Percentiles rank a stretch among this genome's conserved stretches.
These are phyloP conservation scores for Fusarium verticillioides DNA, from an alignment of 2,329 filamentous ascomycete genomes.

Conservation along the genomic window DNA sequence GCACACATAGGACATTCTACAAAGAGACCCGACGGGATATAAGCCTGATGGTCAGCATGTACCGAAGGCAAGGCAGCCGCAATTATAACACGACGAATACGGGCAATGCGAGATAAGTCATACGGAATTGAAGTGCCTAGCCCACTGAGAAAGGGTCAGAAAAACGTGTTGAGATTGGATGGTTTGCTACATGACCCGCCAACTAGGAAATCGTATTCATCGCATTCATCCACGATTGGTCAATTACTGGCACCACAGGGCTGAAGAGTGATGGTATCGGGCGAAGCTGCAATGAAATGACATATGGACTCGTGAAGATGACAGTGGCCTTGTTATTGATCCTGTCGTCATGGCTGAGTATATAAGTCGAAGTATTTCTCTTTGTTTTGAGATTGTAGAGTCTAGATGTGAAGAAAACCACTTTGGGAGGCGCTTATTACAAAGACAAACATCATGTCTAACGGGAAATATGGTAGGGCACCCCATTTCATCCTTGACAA, in stretches of 20 bases:
- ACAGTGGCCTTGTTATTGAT: background rate
- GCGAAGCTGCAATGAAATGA: conserved; percentile 5
- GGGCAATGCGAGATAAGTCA: conserved; percentile 26
- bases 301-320: background rate
- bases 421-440: background rate
- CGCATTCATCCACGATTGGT: conserved; percentile 39
- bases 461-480: conserved; percentile 48
- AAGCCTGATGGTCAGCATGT: background rate
- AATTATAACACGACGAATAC: conserved; percentile 32
- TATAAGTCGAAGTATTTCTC: conserved; percentile 16
- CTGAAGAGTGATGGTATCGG: conserved; percentile 11
- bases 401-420: background rate
- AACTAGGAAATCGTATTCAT: conserved; percentile 37
- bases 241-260: conserved; percentile 17
- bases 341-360: background rate
- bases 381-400: background rate
- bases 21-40: background rate
- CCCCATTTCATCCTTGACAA: background rate
- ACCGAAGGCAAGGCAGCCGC: background rate
- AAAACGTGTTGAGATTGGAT: background rate
- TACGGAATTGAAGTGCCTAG: background rate
- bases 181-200: conserved; percentile 1
- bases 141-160: background rate
- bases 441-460: conserved; percentile 33
- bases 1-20: background rate